phyloP scores from a whole-genome alignment of 805 yeast genomes.

The Maudiozyma barnettii region DNA sequence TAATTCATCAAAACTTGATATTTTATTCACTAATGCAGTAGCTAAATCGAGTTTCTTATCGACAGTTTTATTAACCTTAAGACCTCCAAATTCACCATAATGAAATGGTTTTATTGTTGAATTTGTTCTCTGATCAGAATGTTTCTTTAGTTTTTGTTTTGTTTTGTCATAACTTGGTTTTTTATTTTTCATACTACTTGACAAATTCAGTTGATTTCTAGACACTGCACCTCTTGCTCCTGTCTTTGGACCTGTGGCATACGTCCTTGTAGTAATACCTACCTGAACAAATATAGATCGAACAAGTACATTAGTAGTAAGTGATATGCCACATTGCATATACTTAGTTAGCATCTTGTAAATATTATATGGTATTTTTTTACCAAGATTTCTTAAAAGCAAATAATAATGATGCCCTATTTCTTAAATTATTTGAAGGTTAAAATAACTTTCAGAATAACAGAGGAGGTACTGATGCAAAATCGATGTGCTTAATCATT shows the following conservation, averaged over 20 bases:
- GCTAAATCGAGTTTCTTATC: conserved; percentile 20
- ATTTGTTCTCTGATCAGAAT: background rate
- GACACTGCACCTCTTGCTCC: background rate
- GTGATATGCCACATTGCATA: background rate
- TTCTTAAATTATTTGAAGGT: too few species aligned
- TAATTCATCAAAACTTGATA: conserved; percentile 56
- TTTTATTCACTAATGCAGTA: conserved; percentile 39
- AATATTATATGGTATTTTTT: too few species aligned
- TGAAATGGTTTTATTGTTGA: conserved; percentile 11
- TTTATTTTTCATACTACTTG: background rate
- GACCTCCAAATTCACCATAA: conserved; percentile 43
- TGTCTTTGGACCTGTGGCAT: background rate
- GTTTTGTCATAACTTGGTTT: background rate
- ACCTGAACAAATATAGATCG: background rate
- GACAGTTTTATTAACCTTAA: conserved; percentile 33
- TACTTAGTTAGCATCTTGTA: background rate
- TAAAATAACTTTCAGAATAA: too few species aligned
- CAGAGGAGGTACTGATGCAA: too few species aligned
- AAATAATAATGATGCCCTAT: too few species aligned
- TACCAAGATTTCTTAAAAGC: too few species aligned
- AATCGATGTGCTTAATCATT: too few species aligned
- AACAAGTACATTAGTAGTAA: background rate
- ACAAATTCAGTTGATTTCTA: conserved; percentile 4
- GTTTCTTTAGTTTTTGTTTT: background rate
- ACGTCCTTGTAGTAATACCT: background rate